Evolutionary conservation across 1,139 yeast genomes (phyloP), one percentile per base, ranked within the genome.

Genomic region (Suhomyces chickasaworum): DNA sequence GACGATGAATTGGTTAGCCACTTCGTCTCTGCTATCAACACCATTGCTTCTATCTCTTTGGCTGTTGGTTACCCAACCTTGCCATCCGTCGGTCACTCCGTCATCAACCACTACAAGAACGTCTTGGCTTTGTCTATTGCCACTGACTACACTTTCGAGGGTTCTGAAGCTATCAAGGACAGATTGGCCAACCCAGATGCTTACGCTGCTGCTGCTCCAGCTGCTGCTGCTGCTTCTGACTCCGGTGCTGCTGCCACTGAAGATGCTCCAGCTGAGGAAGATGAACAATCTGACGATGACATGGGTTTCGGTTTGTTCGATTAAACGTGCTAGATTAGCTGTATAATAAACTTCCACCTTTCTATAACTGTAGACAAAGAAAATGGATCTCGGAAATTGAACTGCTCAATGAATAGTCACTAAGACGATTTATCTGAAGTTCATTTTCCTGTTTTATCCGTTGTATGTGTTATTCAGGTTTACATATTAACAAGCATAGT

Each of bases 241-340:
- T 81, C 85, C 64, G 85, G 86, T 60, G 73, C 83, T 56, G 79
- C 80, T 59, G 80, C 73, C 51, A 83, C 74, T 53, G 86, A 79
- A 54, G 84, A 83, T 49, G 86, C 80, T 59, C 95, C 80, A 61
- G 95, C 79, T 64, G 90, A 80, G 63, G 84, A 77, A 58, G 88
- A 80, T 55, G 84, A 80, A 58, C 83, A 83, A 66, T 91, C 86
- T 63, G 96, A 86, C 80, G 96, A 86, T 81, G 96, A 86, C 81
- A 89, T 90, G 97, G 98, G 97, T 60, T 86, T 91, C 90, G 98
- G 97, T 81, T 84, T 93, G 76, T 91, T 91, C 83, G 98, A 91
- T 83, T 93, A 93, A 83, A 63, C 75, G 53, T 39, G 41, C 36
- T 39, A 30, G 49, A 42, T 53, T 39, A 36, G 37, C 35, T 42